Percentiles rank a stretch among this genome's conserved stretches.
These are phyloP conservation scores for Keithomyces neogunnii DNA, from an alignment of 2,329 filamentous ascomycete genomes.

Conservation along the genomic window DNA sequence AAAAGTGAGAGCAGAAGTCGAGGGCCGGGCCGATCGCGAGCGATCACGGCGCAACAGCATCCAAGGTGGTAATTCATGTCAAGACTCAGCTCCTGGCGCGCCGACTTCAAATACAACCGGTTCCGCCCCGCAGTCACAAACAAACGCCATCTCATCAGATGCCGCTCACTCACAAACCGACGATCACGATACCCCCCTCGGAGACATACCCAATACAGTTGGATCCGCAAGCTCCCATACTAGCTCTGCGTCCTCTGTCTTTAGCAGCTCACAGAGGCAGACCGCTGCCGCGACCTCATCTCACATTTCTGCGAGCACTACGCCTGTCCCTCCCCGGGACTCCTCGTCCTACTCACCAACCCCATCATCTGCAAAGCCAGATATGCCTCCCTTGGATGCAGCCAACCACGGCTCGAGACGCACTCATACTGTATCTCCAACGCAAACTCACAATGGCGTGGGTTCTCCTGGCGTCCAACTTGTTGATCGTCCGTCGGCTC, in stretches of 20 bases:
- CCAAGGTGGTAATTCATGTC: slow-evolving; percentile 14
- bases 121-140: slow-evolving; percentile 13
- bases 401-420: slow-evolving; percentile 25
- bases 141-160: slow-evolving; percentile 16
- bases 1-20: slow-evolving; percentile 44
- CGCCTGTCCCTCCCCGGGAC: slow-evolving; percentile 26
- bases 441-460: slow-evolving; percentile 22
- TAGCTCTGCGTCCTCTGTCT: slow-evolving; percentile 64
- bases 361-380: slow-evolving; percentile 42
- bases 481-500: slow-evolving; percentile 41
- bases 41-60: slow-evolving; percentile 17
- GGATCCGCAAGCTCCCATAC: slow-evolving; percentile 65
- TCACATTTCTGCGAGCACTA: slow-evolving; percentile 29
- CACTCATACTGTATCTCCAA: slow-evolving; percentile 13
- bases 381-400: slow-evolving; percentile 44
- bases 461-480: slow-evolving; percentile 25
- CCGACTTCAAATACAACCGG: slow-evolving; percentile 17
- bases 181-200: slow-evolving; percentile 50
- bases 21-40: slow-evolving; percentile 27
- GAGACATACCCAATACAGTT: slow-evolving; percentile 61
- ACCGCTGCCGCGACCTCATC: slow-evolving; percentile 32
- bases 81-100: slow-evolving; percentile 13
- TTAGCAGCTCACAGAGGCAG: slow-evolving; percentile 44
- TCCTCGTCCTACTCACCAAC: slow-evolving; percentile 42
- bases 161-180: slow-evolving; percentile 29